Evolutionary conservation across 305 asterid genomes (phyloP), one percentile per base, ranked within the genome.

Genomic region (Ajuga reptans): DNA sequence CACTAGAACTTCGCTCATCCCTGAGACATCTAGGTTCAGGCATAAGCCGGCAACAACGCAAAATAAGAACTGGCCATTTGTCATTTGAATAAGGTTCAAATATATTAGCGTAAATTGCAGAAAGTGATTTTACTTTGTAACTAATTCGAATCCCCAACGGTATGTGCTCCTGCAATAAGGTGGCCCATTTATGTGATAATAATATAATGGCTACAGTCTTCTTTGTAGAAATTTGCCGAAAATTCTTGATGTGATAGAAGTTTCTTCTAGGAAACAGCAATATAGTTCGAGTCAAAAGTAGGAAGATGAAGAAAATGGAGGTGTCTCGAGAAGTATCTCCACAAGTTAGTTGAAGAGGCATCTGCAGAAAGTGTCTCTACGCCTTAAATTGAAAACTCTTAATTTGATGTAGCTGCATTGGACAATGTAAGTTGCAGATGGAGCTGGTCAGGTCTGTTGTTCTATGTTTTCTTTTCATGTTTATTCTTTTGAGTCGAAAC

Each of bases 21-120:
- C 77, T 71, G 45, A 72, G 82, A 66, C 84, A 83, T 62, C 80
- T 90, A 66, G 86, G 89, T 43, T 83, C 91, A 71, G 89, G 86
- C 78, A 83, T 92, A 75, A 81, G 78, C 77, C 84, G 78, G 56
- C 98, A 90, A 71, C 97, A 80, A 68, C 86, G 88, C 66, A 80
- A 75, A 69, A 92, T 92, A 78, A 83, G 97, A 79, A 84, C 86
- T 12, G 87, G 88, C 46, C 67, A 90, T 81, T 79, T 84, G 72
- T 84, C 92, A 21, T 39, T 90, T 78, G 86, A 87, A 45, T 86
- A 78, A 78, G 62, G 64, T 72, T 31, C 39, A 41, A 42, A 69
- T 56, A 33, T 66, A 61, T 43, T 66, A 68, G 64, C 75, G 57
- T 50, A 59, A 21, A 21, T 63, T 71, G 34, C 59, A 17, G 76